Base-by-base conservation (phyloP, 306 rosid genomes). In the Dryas octopetala region DNA sequence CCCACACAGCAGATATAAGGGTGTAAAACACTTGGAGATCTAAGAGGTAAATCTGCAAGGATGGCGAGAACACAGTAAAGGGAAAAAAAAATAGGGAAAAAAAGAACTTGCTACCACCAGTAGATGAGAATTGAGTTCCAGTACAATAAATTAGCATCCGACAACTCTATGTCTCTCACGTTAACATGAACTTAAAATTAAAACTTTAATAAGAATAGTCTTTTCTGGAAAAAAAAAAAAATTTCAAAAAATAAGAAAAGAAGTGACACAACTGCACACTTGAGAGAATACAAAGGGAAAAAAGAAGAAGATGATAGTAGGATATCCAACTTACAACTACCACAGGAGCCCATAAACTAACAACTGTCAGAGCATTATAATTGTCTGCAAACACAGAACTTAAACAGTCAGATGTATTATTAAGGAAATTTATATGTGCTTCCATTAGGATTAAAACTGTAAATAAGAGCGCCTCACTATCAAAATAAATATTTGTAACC, bases 291-390 rank as follows among this genome's bases (percentile, higher is more conserved):
- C 13, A 63, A 68, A 66, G 4, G 52, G 74, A 48, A 7, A 47
- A 48, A 8, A 51, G 6, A 43, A 62, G 51, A 43, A 62, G 51
- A 13, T 55, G 41, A 28, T 43, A 32, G 9, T 11, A 74, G 47
- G 70, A 51, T 38, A 38, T 60, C 57, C 68, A 80, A 85, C 97
- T 91, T 91, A 94, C 98, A 62, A 73, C 74, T 71, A 88, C 16
- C 72, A 94, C 97, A 16, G 98, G 98, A 74, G 91, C 89, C 97
- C 98, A 94, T 61, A 94, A 67, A 73, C 90, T 82, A 64, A 76
- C 80, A 76, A 94, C 76, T 48, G 97, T 85, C 83, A 90, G 62
- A 68, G 90, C 89, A 81, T 91, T 91, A 79, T 91, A 86, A 76
- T 91, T 94, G 85, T 88, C 98, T 94, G 93, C 89, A 81, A 82